A percentile compares a stretch with the other conserved stretches of the same genome.
phyloP scores from a whole-genome alignment of 805 yeast genomes.

The Candida hungchunana region DNA sequence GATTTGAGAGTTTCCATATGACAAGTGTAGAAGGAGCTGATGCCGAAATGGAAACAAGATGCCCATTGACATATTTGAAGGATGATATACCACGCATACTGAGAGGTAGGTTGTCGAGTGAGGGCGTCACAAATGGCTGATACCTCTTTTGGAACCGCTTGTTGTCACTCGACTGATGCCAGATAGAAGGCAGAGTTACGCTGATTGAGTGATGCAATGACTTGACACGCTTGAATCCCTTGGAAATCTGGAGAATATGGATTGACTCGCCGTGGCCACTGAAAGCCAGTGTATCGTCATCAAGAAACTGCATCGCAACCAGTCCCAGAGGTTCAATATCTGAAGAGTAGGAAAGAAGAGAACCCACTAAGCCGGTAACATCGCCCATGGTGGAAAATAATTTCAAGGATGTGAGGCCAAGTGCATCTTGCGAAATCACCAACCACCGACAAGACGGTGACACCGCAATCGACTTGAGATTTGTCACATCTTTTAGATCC shows the following conservation, averaged over 20 bases:
- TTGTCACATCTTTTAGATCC: slow-evolving; percentile 2
- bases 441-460: slow-evolving; percentile 17
- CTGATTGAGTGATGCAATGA: slow-evolving; percentile 1
- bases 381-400: slow-evolving; percentile 16
- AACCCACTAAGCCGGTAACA: slow-evolving; percentile 1
- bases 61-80: neutral
- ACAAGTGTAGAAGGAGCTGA: slow-evolving; percentile 18
- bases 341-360: slow-evolving; percentile 7
- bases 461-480: neutral
- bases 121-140: slow-evolving; percentile 8
- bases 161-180: slow-evolving; percentile 12
- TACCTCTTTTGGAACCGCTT: slow-evolving; percentile 7
- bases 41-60: slow-evolving; percentile 4
- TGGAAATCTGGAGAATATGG: slow-evolving; percentile 6
- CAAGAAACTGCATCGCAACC: slow-evolving; percentile 6
- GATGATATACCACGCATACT: slow-evolving; percentile 7
- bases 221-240: slow-evolving; percentile 5
- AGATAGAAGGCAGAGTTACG: slow-evolving; percentile 1
- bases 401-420: slow-evolving; percentile 5
- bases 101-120: slow-evolving; percentile 2
- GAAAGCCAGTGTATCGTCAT: slow-evolving; percentile 12
- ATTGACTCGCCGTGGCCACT: slow-evolving; percentile 18
- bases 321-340: slow-evolving; percentile 13
- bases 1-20: slow-evolving; percentile 9
- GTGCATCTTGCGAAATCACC: slow-evolving; percentile 4